phyloP scores from a whole-genome alignment of 176 grass and related monocot genomes.

The Chloris gayana region DNA sequence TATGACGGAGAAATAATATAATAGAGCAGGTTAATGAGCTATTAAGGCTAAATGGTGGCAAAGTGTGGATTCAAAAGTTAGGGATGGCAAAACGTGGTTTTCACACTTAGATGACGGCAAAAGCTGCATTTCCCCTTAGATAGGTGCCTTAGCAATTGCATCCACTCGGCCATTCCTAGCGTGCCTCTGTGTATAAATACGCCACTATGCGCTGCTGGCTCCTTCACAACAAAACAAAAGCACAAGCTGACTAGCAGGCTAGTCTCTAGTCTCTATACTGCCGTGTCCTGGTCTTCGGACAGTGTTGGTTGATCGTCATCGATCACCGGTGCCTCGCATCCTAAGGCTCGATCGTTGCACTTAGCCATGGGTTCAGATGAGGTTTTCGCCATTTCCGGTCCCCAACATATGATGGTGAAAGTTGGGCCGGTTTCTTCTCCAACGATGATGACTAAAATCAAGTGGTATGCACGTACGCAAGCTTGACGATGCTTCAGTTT shows the following conservation, averaged over 20 bases:
- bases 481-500: background rate
- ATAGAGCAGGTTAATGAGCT: too few species aligned
- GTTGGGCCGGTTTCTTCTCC: background rate
- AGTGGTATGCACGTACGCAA: constrained; percentile 10
- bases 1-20: too few species aligned
- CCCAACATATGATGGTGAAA: constrained; percentile 7
- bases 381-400: background rate
- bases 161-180: background rate
- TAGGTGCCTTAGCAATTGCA: too few species aligned
- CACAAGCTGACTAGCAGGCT: too few species aligned
- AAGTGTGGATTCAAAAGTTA: too few species aligned
- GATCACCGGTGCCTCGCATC: too few species aligned
- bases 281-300: background rate
- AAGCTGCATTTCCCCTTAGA: too few species aligned
- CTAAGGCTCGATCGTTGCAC: background rate
- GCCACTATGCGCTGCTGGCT: background rate
- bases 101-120: too few species aligned
- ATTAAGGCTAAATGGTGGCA: too few species aligned
- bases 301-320: background rate
- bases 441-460: background rate
- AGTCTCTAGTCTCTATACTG: background rate
- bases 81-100: too few species aligned
- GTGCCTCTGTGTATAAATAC: background rate
- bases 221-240: background rate
- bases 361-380: background rate